phyloP scores from a whole-genome alignment of 805 yeast genomes.

The Zygotorulaspora sp. region DNA sequence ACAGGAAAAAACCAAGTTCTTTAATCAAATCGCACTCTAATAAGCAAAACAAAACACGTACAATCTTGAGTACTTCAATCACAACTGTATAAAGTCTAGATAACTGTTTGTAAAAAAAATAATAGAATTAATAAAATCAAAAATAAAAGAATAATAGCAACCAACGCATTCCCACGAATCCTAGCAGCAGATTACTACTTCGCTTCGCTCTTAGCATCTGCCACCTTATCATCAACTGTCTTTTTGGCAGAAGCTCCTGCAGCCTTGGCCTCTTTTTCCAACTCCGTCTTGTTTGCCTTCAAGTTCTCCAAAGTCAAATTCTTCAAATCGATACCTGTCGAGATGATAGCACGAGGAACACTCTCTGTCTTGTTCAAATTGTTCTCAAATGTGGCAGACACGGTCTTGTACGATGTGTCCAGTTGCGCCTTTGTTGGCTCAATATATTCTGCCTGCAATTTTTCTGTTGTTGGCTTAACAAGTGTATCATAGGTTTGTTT shows the following conservation, averaged over 20 bases:
- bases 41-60: too few relatives aligned
- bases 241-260: constrained; percentile 6
- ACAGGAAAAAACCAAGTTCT: too few relatives aligned
- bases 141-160: constrained; percentile 7
- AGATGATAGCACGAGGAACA: constrained; percentile 32
- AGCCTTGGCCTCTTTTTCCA: constrained; percentile 10
- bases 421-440: constrained; percentile 25
- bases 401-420: constrained; percentile 26
- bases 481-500: constrained; percentile 22
- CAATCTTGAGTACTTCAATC: background rate
- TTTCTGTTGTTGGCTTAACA: constrained; percentile 27
- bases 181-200: too few relatives aligned
- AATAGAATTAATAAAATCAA: background rate
- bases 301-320: constrained; percentile 28
- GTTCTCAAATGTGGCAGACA: constrained; percentile 28
- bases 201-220: constrained; percentile 2
- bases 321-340: constrained; percentile 33
- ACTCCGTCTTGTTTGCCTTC: constrained; percentile 16
- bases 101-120: background rate
- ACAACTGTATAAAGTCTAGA: background rate
- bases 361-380: constrained; percentile 29
- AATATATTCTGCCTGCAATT: constrained; percentile 13
- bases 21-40: too few relatives aligned
- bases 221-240: constrained; percentile 9
- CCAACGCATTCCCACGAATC: too few relatives aligned